Evolutionary conservation across 345 rosid genomes (phyloP).

Genomic region (thale cress (Arabidopsis thaliana)): DNA sequence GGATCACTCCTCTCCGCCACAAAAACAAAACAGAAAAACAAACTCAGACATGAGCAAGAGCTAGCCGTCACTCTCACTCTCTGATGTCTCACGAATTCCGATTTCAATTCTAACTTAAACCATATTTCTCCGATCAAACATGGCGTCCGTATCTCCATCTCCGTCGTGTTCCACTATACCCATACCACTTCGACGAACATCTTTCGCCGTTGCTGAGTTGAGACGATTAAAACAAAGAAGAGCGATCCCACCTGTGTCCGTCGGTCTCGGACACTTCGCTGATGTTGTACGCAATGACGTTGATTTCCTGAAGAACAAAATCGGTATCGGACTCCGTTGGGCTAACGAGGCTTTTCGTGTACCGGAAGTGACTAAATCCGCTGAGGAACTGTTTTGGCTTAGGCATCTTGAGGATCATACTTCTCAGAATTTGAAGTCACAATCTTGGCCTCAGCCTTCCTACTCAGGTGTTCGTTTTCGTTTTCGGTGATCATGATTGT

Average conservation of each 20-base stretch:
- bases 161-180: slow-evolving; percentile 39
- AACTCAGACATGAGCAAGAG: background rate
- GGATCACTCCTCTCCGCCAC: slow-evolving; percentile 36
- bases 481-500: background rate
- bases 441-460: slow-evolving; percentile 69
- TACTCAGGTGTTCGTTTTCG: slow-evolving; percentile 63
- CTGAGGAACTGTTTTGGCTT: slow-evolving; percentile 80
- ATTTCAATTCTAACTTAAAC: slow-evolving; percentile 3
- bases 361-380: slow-evolving; percentile 60
- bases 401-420: slow-evolving; percentile 69
- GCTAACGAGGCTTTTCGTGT: slow-evolving; percentile 67
- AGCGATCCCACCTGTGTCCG: slow-evolving; percentile 40
- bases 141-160: slow-evolving; percentile 43
- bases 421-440: slow-evolving; percentile 48
- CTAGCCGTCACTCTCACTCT: slow-evolving; percentile 20
- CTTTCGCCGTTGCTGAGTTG: slow-evolving; percentile 45
- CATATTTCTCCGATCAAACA: slow-evolving; percentile 33
- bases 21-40: background rate
- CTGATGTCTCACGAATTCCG: slow-evolving; percentile 24
- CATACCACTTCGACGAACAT: slow-evolving; percentile 18
- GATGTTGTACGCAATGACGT: slow-evolving; percentile 70
- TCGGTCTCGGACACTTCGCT: slow-evolving; percentile 64
- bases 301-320: slow-evolving; percentile 58
- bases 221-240: slow-evolving; percentile 44
- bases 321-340: slow-evolving; percentile 71